A percentile compares a stretch with the other conserved stretches of the same genome.
Conservation (phyloP, 352 stramenopile genomes). For the Globisporangium heterothallicum region DNA sequence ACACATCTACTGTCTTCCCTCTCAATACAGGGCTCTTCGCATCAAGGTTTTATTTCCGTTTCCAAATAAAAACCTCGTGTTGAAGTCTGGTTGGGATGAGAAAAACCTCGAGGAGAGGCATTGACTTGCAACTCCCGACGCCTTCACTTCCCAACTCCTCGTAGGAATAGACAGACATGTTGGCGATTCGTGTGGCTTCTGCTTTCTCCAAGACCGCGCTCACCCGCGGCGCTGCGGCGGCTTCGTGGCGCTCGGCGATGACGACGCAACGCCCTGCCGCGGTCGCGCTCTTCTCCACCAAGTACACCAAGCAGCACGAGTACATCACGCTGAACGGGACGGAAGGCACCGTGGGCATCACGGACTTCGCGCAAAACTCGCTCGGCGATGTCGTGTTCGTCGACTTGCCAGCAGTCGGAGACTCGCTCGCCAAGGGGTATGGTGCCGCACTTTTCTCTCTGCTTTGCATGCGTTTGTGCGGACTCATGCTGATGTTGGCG, state of each 20-base stretch:
- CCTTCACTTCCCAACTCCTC: background rate
- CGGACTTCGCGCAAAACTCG: slow-evolving; percentile 95
- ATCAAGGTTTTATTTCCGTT: background rate
- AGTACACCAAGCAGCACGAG: slow-evolving; percentile 85
- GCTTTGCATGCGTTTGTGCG: background rate
- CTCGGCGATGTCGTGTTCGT: slow-evolving; percentile 98
- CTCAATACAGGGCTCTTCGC: background rate
- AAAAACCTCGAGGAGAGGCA: background rate
- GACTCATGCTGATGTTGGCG: background rate
- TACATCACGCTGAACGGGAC: slow-evolving; percentile 79
- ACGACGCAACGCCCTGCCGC: slow-evolving; percentile 40
- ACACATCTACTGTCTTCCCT: background rate
- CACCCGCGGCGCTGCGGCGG: slow-evolving; percentile 20
- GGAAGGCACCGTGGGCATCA: slow-evolving; percentile 93
- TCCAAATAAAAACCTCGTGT: background rate
- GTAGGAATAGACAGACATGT: slow-evolving; percentile 9
- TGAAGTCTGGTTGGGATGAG: background rate
- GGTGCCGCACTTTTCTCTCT: too few relatives aligned
- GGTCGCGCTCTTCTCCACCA: slow-evolving; percentile 66
- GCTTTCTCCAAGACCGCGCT: slow-evolving; percentile 51
- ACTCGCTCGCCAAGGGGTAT: slow-evolving; percentile 92
- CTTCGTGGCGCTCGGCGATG: slow-evolving; percentile 30
- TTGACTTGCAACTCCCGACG: background rate
- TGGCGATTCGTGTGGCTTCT: slow-evolving; percentile 51
- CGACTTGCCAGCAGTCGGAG: slow-evolving; percentile 92